These are phyloP conservation scores for Orbilia javanica DNA, from an alignment of 2,329 filamentous ascomycete genomes.

Conservation along the genomic window DNA sequence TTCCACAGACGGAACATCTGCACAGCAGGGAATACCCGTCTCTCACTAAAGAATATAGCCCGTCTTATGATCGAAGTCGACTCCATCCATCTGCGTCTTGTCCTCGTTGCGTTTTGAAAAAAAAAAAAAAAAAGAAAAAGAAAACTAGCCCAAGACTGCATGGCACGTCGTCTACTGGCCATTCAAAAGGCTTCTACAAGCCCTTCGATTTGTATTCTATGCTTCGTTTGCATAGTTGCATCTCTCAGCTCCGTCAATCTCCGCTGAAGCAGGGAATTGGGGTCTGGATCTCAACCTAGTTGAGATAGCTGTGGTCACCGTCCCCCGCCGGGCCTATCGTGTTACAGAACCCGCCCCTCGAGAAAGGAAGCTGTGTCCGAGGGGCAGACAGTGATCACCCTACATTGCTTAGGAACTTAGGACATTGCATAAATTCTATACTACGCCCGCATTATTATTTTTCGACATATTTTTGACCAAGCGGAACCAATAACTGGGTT, in stretches of 20 bases:
- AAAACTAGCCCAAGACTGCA: constrained; percentile 22
- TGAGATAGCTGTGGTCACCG: constrained; percentile 41
- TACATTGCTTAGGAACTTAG: constrained; percentile 28
- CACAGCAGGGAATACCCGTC: constrained; percentile 28
- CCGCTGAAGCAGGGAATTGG: constrained; percentile 37
- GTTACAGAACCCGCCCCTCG: constrained; percentile 30
- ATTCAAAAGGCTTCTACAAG: constrained; percentile 28
- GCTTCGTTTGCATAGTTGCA: constrained; percentile 28
- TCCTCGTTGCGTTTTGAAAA: constrained; percentile 15
- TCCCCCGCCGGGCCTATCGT: constrained; percentile 39
- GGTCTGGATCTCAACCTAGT: constrained; percentile 37
- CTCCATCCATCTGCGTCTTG: constrained; percentile 34
- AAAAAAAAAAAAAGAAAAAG: too few species aligned
- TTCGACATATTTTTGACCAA: constrained; percentile 28
- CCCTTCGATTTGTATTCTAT: constrained; percentile 46
- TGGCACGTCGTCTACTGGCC: constrained; percentile 22
- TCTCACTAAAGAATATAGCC: constrained; percentile 24
- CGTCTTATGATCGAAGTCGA: constrained; percentile 19
- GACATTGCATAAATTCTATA: constrained; percentile 51
- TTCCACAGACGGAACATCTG: constrained; percentile 22
- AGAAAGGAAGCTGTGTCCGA: constrained; percentile 52
- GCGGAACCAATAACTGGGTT: constrained; percentile 40
- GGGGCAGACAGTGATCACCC: constrained; percentile 28
- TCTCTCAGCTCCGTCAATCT: constrained; percentile 46
- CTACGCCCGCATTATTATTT: constrained; percentile 23